These are phyloP conservation scores for Cymodocea nodosa DNA, from an alignment of 116 monocot species.

Conservation along the genomic window DNA sequence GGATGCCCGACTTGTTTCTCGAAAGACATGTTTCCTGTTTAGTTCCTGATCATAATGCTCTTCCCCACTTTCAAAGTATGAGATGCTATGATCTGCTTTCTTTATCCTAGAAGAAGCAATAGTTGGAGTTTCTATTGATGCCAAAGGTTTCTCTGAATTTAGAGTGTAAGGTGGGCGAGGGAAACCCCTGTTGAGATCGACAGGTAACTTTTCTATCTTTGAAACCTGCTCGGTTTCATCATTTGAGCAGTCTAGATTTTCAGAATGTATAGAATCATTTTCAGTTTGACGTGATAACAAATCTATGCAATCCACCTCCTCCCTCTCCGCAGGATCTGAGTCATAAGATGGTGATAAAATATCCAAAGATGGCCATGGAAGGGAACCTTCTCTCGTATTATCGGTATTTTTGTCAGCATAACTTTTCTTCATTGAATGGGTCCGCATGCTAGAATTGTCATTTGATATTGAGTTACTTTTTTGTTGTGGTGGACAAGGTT, in stretches of 20 bases:
- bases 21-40: neutral
- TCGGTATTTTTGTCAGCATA: slow-evolving; percentile 3
- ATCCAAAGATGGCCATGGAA: slow-evolving; percentile 9
- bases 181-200: slow-evolving; percentile 47
- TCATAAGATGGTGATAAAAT: slow-evolving; percentile 43
- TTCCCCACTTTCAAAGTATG: slow-evolving; percentile 6
- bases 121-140: slow-evolving; percentile 7
- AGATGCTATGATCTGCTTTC: neutral
- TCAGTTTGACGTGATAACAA: neutral
- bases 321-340: slow-evolving; percentile 31
- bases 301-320: neutral
- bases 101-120: too few relatives aligned
- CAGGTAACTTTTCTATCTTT: slow-evolving; percentile 46
- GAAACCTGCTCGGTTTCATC: slow-evolving; percentile 17
- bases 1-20: slow-evolving; percentile 6
- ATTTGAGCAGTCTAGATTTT: neutral
- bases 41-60: slow-evolving; percentile 2
- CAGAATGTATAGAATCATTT: slow-evolving; percentile 5
- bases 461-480: slow-evolving; percentile 3
- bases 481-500: slow-evolving; percentile 4
- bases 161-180: slow-evolving; percentile 29
- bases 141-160: neutral
- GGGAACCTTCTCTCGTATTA: neutral
- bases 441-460: neutral
- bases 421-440: slow-evolving; percentile 16